Conservation (phyloP, 148 eudicot genomes). For the Spergularia marina region DNA sequence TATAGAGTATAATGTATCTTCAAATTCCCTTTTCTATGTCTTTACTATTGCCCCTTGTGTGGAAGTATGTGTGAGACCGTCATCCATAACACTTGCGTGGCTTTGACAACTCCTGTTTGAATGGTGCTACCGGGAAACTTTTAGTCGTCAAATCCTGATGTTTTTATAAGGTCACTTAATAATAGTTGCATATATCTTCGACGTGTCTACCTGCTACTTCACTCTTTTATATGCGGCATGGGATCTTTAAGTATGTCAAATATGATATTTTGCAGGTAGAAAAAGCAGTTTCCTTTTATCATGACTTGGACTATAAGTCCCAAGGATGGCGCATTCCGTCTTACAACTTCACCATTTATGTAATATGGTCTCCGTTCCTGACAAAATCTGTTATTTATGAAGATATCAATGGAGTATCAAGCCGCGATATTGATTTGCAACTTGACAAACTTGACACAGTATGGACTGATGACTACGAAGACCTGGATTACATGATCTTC, state of each 20-base stretch:
- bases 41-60: no score
- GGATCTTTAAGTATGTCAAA: background rate
- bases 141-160: no score
- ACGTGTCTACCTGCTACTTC: no score
- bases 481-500: constrained; percentile 54
- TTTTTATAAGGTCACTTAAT: no score
- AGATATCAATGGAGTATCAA: constrained; percentile 55
- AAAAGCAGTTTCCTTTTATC: constrained; percentile 50
- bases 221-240: no score
- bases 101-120: no score
- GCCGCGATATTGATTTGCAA: constrained; percentile 48
- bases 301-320: constrained; percentile 46
- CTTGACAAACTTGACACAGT: constrained; percentile 52
- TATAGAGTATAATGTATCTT: no score
- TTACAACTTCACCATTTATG: constrained; percentile 52
- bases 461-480: constrained; percentile 39
- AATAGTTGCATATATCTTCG: no score
- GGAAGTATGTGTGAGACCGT: no score
- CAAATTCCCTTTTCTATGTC: no score
- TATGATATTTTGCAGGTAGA: constrained; percentile 49
- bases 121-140: no score
- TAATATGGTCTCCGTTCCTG: constrained; percentile 75
- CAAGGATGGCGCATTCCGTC: constrained; percentile 64
- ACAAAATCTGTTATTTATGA: constrained; percentile 55
- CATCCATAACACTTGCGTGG: no score